Base-by-base conservation (phyloP, 306 rosid species). In the Cucumis cinereus region DNA sequence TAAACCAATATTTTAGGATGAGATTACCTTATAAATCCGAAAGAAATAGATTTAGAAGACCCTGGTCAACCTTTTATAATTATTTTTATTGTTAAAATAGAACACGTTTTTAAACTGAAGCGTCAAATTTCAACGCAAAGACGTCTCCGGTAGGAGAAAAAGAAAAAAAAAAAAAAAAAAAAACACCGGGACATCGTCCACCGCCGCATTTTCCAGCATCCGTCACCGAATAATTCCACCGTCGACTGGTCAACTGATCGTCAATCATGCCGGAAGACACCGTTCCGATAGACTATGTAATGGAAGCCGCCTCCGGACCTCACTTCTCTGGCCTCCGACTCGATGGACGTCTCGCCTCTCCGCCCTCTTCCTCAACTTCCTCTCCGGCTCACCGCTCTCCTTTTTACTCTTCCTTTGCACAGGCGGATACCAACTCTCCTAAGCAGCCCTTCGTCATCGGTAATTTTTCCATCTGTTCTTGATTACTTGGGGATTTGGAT, bases 261-360 rank as follows among this genome's bases (percentile, higher is more conserved):
- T 2, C 10, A 26, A 47, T 73, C 70, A 93, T 90, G 97, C 87
- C 92, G 77, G 94, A 88, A 81, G 93, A 90, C 72, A 81, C 92
- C 30, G 79, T 83, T n/a, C 74, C 89, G 77, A 89, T 91, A 11
- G 97, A 94, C 77, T 87, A 88, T 81, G 96, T 83, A 0, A 94
- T 91, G 97, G 98, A 91, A 85, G 88, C 89, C n/a, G 97, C 97
- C 0, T 90, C 96, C 1, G 98, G 98, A 8, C 88, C 97, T 56
- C 98, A 94, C 85, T 94, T 94, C 81, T 90, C 98, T 6, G 97
- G 96, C 10, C 97, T 91, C 40, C 85, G 91, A 3, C 86, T 87
- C 45, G 97, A 90, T 82, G 91, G 92, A 66, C 88, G 66, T n/a
- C 80, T 77, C 26, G 83, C 85, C 0, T 80, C 95, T 10, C 84